phyloP scores from a whole-genome alignment of 176 grass and related monocot species.

The Eleusine coracana region DNA sequence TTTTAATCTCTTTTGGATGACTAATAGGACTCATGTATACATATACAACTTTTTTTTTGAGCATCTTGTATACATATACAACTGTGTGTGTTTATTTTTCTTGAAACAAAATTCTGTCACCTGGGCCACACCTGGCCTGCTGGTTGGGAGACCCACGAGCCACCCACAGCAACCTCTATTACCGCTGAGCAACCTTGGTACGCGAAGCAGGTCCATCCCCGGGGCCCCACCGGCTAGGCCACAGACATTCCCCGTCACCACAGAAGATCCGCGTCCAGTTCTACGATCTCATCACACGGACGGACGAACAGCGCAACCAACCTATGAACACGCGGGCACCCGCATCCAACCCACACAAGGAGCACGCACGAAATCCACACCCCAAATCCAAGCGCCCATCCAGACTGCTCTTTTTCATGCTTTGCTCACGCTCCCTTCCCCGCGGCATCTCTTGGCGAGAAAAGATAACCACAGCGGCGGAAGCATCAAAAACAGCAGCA shows the following conservation, averaged over 20 bases:
- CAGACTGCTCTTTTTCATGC: not conserved
- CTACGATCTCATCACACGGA: constrained; percentile 30
- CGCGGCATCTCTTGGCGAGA: constrained; percentile 4
- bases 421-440: not conserved
- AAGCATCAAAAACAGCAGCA: constrained; percentile 32
- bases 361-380: not conserved
- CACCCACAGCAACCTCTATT: not conserved
- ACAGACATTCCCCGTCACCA: not conserved
- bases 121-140: too few species aligned
- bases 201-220: constrained; percentile 5
- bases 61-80: too few species aligned
- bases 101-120: too few species aligned
- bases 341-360: constrained; percentile 10
- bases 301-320: constrained; percentile 20
- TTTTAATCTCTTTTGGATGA: too few species aligned
- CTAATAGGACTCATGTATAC: too few species aligned
- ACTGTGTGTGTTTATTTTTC: too few species aligned
- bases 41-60: too few species aligned
- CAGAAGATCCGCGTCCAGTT: constrained; percentile 49
- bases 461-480: constrained; percentile 6
- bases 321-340: constrained; percentile 43
- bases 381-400: constrained; percentile 23
- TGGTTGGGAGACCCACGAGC: not conserved
- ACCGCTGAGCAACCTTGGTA: not conserved
- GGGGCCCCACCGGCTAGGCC: not conserved